These are phyloP conservation scores for Diophrys sp. DNA, from an alignment of 73 alveolate species.

Conservation along the genomic window DNA sequence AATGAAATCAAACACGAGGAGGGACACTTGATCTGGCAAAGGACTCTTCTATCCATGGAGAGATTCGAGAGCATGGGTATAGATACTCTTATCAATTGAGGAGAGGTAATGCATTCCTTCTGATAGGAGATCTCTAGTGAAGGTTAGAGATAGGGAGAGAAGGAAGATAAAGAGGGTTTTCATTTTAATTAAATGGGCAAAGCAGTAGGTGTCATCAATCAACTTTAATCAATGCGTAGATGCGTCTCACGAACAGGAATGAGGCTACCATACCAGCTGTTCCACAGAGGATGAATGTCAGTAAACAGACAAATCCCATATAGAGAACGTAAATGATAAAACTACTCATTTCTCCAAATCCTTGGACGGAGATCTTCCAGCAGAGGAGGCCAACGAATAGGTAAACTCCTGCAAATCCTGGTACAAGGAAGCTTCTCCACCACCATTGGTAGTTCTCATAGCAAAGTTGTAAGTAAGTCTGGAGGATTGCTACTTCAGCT, in stretches of 20 bases:
- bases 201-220: no score
- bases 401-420: slow-evolving; percentile 32
- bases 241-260: not conserved
- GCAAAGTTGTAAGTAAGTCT: slow-evolving; percentile 31
- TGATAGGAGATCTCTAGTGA: no score
- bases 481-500: slow-evolving; percentile 37
- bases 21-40: no score
- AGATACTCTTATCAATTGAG: no score
- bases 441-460: slow-evolving; percentile 50
- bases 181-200: no score
- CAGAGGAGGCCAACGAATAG: slow-evolving; percentile 5
- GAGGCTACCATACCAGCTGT: not conserved
- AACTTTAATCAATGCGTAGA: not conserved
- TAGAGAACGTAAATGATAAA: not conserved
- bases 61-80: no score
- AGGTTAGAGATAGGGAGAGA: no score
- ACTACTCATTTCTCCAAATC: not conserved
- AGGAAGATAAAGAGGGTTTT: no score
- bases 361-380: not conserved
- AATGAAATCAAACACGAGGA: no score
- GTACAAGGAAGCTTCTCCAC: slow-evolving; percentile 39
- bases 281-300: not conserved
- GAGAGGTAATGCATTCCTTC: no score
- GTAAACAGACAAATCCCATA: not conserved
- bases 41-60: no score